Conservation (phyloP, 1,139 yeast genomes). For the Hanseniaspora uvarum region DNA sequence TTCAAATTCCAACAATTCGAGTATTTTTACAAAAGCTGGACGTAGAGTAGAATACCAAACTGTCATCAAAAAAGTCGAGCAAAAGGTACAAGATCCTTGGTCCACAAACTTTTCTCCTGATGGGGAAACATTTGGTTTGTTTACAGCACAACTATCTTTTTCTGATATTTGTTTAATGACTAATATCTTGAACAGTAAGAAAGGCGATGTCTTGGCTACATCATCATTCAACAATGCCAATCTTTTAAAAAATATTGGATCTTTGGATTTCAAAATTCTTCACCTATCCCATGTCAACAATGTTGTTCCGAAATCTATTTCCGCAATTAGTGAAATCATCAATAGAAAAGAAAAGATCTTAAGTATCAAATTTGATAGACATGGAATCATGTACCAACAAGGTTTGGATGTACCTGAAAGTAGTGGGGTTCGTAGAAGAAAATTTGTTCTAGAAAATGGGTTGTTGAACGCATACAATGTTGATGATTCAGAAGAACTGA, state of each 20-base stretch:
- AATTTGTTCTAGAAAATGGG: conserved; percentile 4
- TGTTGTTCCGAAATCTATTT: conserved; percentile 9
- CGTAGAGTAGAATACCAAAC: conserved; percentile 13
- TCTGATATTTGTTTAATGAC: background rate
- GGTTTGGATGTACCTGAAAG: conserved; percentile 10
- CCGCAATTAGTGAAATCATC: conserved; percentile 1
- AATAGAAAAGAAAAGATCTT: background rate
- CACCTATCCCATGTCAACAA: background rate
- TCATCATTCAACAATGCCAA: background rate
- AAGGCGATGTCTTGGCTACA: background rate
- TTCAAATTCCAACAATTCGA: background rate
- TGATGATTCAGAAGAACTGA: background rate
- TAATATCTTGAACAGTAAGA: background rate
- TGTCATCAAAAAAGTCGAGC: conserved; percentile 1
- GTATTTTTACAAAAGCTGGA: background rate
- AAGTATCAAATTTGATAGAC: background rate
- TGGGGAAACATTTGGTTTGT: conserved; percentile 11
- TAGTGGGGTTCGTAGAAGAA: conserved; percentile 12
- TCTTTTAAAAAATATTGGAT: background rate
- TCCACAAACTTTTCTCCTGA: conserved; percentile 9
- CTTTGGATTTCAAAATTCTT: background rate
- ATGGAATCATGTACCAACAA: conserved; percentile 15
- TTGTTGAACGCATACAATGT: background rate
- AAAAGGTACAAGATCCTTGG: conserved; percentile 9
- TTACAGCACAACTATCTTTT: background rate